Base-by-base conservation (phyloP, 257 asterid species). In the Penstemon newberryi region DNA sequence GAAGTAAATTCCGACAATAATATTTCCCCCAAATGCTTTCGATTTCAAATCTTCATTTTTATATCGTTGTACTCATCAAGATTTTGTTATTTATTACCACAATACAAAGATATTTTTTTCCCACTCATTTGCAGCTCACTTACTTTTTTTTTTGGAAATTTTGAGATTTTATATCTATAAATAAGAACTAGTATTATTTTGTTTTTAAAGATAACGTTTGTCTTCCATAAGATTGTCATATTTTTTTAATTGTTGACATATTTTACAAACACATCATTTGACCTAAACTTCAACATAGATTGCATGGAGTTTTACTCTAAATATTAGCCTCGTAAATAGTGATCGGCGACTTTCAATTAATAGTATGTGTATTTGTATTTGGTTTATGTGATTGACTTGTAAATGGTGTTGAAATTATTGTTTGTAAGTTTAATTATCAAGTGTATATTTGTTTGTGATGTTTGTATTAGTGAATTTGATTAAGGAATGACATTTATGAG, bases 1-100 rank as follows among this genome's bases (percentile, higher is more conserved):
- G 57, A 25, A 72, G 11, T 65, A 36, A 54, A 66, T 51, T 49
- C 42, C 49, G 66, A 36, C 61, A 41, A 36, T 52, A 33, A 70
- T 63, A 51, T 37, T 18, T 50, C 33, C 40, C 7, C 56, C 25
- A 47, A 66, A n/a, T 69, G 47, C 8, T 55, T 78, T 53, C 45
- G 33, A 43, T 52, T 65, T 75, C 13, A 60, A 15, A 15, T 15
- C 18, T 15, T 15, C 61, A 40, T 43, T 43, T 15, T 15, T 15
- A 15, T 15, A 15, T 15, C 18, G 18, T 15, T 15, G 18, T 15
- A 15, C 18, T 15, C 0, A 15, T 44, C 15, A 44, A 50, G 41
- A 1, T 3, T 47, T 47, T 6, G 53, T 47, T 47, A 15, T 1
- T 47, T 47, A 15, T 15, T 15, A 15, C 18, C 18, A 15, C 18